Evolutionary conservation across 2,329 filamentous ascomycete genomes (phyloP), one percentile per base, ranked within the genome.

Genomic region (Pleoardoris graminearum): DNA sequence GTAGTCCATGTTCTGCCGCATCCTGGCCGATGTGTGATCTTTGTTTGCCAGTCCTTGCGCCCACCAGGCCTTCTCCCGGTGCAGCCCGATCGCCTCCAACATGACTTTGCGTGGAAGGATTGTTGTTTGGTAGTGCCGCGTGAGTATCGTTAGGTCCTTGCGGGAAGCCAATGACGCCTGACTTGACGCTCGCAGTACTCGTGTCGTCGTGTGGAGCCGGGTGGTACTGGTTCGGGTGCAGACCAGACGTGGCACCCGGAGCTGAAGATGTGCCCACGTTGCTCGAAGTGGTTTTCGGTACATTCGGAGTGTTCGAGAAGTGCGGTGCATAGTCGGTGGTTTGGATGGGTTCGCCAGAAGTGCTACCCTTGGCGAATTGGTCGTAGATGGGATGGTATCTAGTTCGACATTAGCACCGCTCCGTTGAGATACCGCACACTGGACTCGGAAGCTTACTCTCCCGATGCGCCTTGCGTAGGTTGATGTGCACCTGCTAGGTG

Each of bases 141-240:
- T 71, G 68, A 17, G 44, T 55, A 22, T 66, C 61, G 8, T 48
- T 25, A 4, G 51, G 44, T 29, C 54, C 57, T 48, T 62, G 58
- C 10, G 63, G 58, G 47, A 70, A 69, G 7, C 74, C 74, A 45
- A 74, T 68, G 12, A 75, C 70, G 43, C 71, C 72, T 51, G 71
- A 75, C 60, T 74, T 74, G 65, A 75, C 72, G 57, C 71, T 74
- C 16, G 69, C 68, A 25, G 63, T 65, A 53, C 70, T 75, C 8
- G 58, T 51, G 4, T 59, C 66, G 12, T 66, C 58, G 6, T 52
- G 33, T 22, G 33, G 17, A 10, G 27, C 44, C 27, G 37, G 53
- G 7, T 51, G 51, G 2, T 52, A 51, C 4, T 58, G 55, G 37
- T 66, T 51, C 4, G 67, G 67, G 32, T 60, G 62, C 7, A 58